Conservation (phyloP, 148 eudicot species). For the Amaranthus hypochondriacus region DNA sequence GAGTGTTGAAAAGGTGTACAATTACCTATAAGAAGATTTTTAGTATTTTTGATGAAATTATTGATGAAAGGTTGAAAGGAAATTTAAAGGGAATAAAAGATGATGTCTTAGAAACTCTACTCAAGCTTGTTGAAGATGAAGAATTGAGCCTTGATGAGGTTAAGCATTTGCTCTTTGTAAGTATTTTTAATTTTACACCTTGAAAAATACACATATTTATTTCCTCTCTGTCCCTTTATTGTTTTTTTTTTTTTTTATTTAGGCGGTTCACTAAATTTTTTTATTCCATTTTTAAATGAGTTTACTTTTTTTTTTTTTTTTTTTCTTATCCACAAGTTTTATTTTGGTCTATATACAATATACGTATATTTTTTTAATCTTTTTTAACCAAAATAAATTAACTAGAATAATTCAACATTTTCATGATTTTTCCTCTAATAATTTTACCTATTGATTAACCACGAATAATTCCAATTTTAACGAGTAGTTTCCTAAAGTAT, state of each 20-base stretch:
- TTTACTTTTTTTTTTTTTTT: too few species aligned
- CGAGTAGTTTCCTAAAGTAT: too few species aligned
- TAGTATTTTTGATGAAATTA: conserved; percentile 23
- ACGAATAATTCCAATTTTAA: too few species aligned
- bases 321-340: too few species aligned
- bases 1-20: conserved; percentile 5
- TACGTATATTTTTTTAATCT: too few species aligned
- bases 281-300: too few species aligned
- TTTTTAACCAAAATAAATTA: too few species aligned
- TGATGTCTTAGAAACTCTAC: conserved; percentile 17
- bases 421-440: too few species aligned
- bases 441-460: too few species aligned
- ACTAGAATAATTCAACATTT: too few species aligned
- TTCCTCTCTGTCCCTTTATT: background rate
- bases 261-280: too few species aligned
- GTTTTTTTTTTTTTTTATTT: background rate
- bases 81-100: background rate
- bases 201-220: background rate
- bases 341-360: too few species aligned
- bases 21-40: background rate
- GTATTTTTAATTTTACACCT: background rate
- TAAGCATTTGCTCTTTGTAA: conserved; percentile 32
- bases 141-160: conserved; percentile 24
- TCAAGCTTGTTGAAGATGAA: conserved; percentile 15
- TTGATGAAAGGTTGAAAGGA: conserved; percentile 14